Evolutionary conservation across 768 basidiomycete genomes (phyloP), one percentile per base, ranked within the genome.

Genomic region (Gyrodon lividus): DNA sequence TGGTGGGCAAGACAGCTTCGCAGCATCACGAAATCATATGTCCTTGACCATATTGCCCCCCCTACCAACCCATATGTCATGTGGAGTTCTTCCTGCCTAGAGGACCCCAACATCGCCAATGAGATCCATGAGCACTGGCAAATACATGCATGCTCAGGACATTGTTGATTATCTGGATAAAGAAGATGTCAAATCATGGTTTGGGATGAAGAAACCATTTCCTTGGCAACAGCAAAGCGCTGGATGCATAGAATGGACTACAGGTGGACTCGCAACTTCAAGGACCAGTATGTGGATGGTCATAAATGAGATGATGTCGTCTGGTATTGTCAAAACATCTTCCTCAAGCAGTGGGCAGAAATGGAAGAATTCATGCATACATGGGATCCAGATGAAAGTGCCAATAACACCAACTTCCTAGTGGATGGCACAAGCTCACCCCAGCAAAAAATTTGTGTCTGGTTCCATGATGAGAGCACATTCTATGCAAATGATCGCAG

Each of bases 231-330:
- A 6, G 70, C 67, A 6, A 43, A 53, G 26, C 31, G 52, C 1
- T 70, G 64, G 59, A 51, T 72, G 54, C 33, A 49, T 6, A 50
- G 48, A 4, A 39, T 70, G 28, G 58, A 52, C 6, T 67, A 65
- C 47, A 20, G 51, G 23, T 70, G 59, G 62, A 50, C 19, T 9
- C 34, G 48, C 17, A 50, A 55, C 8, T 46, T 46, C 5, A 59
- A 56, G 10, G 69, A 63, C 3, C 52, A 63, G 46, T 72, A 67
- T 57, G 46, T 57, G 6, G 67, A 72, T 63, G 68, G 69, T 2
- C 69, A 72, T 40, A 64, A 73, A 41, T 35, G 59, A 0, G 44
- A 51, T 1, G 68, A 72, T 63, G 66, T 72, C 9, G 62, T 69
- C 5, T 28, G 58, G 1, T 70, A 70, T 48, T 50, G 51, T 3